A percentile compares a stretch with the other conserved stretches of the same genome.
phyloP scores from a whole-genome alignment of 140 eudicot species.

The Ambrosia hybrid region DNA sequence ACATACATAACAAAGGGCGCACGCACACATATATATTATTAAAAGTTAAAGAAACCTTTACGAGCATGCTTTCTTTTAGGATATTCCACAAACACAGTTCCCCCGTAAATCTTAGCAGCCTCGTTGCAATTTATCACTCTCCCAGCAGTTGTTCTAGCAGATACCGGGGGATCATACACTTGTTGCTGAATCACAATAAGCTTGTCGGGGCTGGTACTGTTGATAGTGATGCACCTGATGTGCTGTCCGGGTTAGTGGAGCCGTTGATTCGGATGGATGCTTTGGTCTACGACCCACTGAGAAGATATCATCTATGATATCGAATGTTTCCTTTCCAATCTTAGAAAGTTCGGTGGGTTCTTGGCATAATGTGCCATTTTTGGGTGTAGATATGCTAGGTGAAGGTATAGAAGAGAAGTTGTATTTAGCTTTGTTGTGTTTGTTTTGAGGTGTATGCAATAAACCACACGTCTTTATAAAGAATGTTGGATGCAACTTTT shows the following conservation, averaged over 20 bases:
- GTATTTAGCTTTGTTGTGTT: constrained; percentile 22
- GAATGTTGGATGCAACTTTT: not conserved
- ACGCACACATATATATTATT: not conserved
- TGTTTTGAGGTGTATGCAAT: constrained; percentile 10
- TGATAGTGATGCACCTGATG: constrained; percentile 23
- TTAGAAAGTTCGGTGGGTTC: constrained; percentile 26
- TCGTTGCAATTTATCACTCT: constrained; percentile 24
- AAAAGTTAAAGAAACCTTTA: not conserved
- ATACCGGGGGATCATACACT: constrained; percentile 21
- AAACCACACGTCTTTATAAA: constrained; percentile 21
- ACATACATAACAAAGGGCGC: not conserved
- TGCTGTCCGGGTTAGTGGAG: not conserved
- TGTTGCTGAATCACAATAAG: constrained; percentile 30
- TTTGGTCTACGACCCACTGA: not conserved
- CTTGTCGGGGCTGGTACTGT: constrained; percentile 37
- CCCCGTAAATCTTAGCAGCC: constrained; percentile 31
- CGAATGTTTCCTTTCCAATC: constrained; percentile 23
- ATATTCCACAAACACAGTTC: constrained; percentile 18
- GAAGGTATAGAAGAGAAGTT: constrained; percentile 4
- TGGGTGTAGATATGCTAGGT: not conserved
- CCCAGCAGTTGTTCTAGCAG: constrained; percentile 27
- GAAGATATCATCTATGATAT: constrained; percentile 20
- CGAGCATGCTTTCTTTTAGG: constrained; percentile 8
- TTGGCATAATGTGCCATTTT: constrained; percentile 27
- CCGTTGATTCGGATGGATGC: constrained; percentile 4